These are phyloP conservation scores for Lachancea fermentati DNA, from an alignment of 805 yeast genomes.

Conservation along the genomic window DNA sequence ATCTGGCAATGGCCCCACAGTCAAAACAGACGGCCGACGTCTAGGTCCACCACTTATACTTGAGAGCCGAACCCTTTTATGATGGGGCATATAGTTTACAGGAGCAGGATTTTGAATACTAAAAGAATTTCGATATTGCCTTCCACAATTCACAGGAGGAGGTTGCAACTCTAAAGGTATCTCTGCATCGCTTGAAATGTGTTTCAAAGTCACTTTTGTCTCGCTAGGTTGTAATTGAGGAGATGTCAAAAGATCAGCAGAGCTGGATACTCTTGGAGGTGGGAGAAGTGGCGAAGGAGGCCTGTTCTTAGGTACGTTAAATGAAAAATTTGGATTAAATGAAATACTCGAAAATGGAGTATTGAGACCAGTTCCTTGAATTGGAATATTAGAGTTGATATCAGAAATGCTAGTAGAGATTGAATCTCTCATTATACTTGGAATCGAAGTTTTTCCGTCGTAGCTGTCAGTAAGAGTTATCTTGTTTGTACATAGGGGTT, in stretches of 20 bases:
- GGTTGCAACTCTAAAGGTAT: constrained; percentile 20
- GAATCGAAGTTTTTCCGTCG: no score
- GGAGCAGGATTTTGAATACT: constrained; percentile 24
- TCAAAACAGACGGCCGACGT: constrained; percentile 53
- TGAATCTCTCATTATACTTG: no score
- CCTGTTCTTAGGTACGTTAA: no score
- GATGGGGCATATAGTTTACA: constrained; percentile 51
- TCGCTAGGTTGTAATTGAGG: no score
- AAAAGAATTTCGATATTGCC: constrained; percentile 33
- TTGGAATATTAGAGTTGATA: no score
- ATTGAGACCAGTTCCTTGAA: background rate
- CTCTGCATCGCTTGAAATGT: background rate
- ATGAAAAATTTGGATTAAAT: constrained; percentile 1
- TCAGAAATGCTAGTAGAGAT: no score
- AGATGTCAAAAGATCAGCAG: no score
- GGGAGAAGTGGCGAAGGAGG: background rate
- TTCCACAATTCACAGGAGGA: constrained; percentile 39
- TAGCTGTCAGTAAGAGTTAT: no score
- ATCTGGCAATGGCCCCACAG: constrained; percentile 59
- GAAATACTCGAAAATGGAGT: background rate
- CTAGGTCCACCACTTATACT: constrained; percentile 36
- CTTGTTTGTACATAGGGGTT: no score
- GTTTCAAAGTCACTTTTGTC: no score
- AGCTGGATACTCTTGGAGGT: no score
- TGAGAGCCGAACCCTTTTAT: constrained; percentile 46